Conservation (phyloP, 2,329 filamentous ascomycete species). For the Coniochaeta sp. region DNA sequence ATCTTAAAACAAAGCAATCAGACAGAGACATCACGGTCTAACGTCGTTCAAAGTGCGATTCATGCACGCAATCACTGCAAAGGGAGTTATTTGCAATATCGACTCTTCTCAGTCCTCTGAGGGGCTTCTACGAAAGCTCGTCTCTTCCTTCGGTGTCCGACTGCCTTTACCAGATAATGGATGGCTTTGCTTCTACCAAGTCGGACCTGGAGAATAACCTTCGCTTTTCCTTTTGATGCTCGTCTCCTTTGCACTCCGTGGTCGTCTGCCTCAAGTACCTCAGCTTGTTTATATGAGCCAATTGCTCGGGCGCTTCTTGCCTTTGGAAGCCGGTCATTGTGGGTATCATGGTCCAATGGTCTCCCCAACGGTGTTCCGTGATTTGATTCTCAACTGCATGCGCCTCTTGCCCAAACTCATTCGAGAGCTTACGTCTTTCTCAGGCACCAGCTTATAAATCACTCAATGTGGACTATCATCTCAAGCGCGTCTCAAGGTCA, state of each 20-base stretch:
- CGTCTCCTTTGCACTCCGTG: neutral
- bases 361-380: neutral
- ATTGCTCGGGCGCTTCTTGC: neutral
- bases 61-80: too few species aligned
- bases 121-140: too few species aligned
- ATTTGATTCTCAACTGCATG: neutral
- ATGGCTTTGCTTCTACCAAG: too few species aligned
- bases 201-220: neutral
- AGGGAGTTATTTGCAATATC: too few species aligned
- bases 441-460: neutral
- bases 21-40: too few species aligned
- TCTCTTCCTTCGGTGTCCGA: too few species aligned
- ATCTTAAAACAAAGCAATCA: too few species aligned
- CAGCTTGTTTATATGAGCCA: neutral
- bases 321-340: neutral
- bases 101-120: too few species aligned
- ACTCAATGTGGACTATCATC: neutral
- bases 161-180: too few species aligned
- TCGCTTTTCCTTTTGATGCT: neutral
- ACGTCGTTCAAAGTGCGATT: too few species aligned
- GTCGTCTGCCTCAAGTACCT: neutral
- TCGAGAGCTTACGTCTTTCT: neutral
- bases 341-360: neutral
- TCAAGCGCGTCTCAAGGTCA: neutral
- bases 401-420: neutral